Evolutionary conservation across 805 yeast species (phyloP), one percentile per base, ranked within the genome.

Genomic region (Priceomyces medius): DNA sequence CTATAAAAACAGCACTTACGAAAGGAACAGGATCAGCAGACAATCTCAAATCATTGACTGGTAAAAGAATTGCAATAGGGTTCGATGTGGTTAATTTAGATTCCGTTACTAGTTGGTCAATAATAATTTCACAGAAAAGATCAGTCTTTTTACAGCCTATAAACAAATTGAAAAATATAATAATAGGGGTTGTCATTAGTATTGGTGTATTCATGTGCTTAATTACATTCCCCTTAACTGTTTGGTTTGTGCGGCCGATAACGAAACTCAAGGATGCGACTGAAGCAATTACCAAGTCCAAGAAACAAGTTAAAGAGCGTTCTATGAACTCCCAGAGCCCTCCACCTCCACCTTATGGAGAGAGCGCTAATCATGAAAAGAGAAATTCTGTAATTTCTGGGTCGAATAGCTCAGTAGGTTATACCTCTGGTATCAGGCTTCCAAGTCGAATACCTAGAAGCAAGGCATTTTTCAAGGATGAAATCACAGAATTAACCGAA

Each of bases 241-340:
- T 86, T 44, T 85, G 81, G 71, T 88, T 90, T 26, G 90, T 88
- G 4, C 64, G 85, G 48, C 97, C 97, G 0, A 88, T 89, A 43
- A 76, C 87, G 32, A 75, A 81, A 43, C 69, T 89, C 32, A 88
- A 85, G 54, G 80, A 80, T 47, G 96, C 95, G 0, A 87, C 96
- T 0, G 96, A 88, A 56, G 77, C 76, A 18, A 77, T 82, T 20
- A 76, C 82, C 4, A 63, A 66, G 36, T 68, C 74, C 24, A 69
- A 65, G 48, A 61, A 66, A 49, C 45, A 53, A 41, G 44, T 54
- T 37, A 54, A 55, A 29, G 34, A 40, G 10, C 12, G 16, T 13
- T 13, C 6, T 3, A 18, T 31, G 13, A 20, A 24, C 20, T 24
- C 42, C 21, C 45, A 40, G 7, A 35, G 46, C 7, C 47, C 51